Conservation (phyloP, 345 rosid genomes). For the Citrus australasica region DNA sequence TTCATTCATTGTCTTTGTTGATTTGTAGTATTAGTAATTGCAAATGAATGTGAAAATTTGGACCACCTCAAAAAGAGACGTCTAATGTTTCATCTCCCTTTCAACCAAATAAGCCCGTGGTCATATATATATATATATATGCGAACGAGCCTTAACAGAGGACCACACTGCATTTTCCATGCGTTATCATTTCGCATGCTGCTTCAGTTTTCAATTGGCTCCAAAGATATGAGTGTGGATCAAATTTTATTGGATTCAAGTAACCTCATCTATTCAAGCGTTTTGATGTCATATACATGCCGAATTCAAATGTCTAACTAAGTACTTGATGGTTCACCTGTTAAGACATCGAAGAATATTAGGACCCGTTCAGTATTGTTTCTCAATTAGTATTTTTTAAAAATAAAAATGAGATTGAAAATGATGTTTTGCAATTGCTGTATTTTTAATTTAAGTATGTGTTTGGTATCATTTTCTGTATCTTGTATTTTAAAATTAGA, state of each 20-base stretch:
- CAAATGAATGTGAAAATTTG: background rate
- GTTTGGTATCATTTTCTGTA: too few relatives aligned
- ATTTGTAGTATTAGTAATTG: background rate
- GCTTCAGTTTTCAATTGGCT: background rate
- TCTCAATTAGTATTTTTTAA: too few relatives aligned
- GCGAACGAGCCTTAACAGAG: background rate
- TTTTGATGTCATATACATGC: background rate
- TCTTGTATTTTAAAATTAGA: too few relatives aligned
- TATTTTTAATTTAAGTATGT: too few relatives aligned
- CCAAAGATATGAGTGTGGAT: background rate
- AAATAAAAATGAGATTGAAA: too few relatives aligned
- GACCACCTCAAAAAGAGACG: conserved; percentile 19
- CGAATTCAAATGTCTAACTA: background rate
- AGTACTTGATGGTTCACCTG: too few relatives aligned
- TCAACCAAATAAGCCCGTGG: conserved; percentile 7
- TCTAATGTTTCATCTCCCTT: conserved; percentile 31
- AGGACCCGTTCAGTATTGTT: too few relatives aligned
- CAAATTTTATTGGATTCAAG: too few relatives aligned
- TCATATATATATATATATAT: background rate
- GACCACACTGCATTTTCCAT: conserved; percentile 29
- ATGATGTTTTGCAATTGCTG: too few relatives aligned
- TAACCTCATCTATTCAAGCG: too few relatives aligned
- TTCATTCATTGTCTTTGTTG: background rate
- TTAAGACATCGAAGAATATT: too few relatives aligned
- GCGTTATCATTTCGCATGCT: conserved; percentile 33